These are phyloP conservation scores for Excoecaria agallocha DNA, from an alignment of 345 rosid species.

Conservation along the genomic window DNA sequence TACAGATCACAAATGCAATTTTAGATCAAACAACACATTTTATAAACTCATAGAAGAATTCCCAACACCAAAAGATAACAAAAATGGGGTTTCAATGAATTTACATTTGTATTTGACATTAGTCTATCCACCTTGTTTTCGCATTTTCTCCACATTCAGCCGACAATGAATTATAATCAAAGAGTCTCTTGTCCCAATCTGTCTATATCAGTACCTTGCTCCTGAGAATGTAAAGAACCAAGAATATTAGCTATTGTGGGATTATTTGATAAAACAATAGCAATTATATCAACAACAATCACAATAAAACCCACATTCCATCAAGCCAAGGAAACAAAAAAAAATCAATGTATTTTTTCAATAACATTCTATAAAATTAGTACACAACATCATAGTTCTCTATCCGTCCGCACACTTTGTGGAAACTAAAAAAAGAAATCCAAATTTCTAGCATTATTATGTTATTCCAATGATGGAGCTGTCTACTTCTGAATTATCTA, in stretches of 20 bases:
- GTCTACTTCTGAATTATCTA: not conserved
- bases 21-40: constrained; percentile 5
- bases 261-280: not conserved
- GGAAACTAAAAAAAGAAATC: not conserved
- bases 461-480: not conserved
- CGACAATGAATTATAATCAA: constrained; percentile 12
- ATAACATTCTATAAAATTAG: not conserved
- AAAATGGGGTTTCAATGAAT: constrained; percentile 30
- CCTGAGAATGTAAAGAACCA: constrained; percentile 44
- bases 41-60: constrained; percentile 18
- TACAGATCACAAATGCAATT: not conserved
- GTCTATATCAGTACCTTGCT: constrained; percentile 86
- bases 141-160: constrained; percentile 27
- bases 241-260: constrained; percentile 5
- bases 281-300: not conserved
- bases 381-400: not conserved
- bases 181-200: constrained; percentile 21
- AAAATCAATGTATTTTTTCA: not conserved
- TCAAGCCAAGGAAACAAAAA: not conserved
- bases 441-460: not conserved
- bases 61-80: constrained; percentile 20
- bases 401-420: not conserved
- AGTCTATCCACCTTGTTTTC: constrained; percentile 10
- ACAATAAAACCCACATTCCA: not conserved
- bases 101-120: constrained; percentile 36